Conservation (phyloP, 2,329 filamentous ascomycete genomes). For the Colletotrichum graminicola region DNA sequence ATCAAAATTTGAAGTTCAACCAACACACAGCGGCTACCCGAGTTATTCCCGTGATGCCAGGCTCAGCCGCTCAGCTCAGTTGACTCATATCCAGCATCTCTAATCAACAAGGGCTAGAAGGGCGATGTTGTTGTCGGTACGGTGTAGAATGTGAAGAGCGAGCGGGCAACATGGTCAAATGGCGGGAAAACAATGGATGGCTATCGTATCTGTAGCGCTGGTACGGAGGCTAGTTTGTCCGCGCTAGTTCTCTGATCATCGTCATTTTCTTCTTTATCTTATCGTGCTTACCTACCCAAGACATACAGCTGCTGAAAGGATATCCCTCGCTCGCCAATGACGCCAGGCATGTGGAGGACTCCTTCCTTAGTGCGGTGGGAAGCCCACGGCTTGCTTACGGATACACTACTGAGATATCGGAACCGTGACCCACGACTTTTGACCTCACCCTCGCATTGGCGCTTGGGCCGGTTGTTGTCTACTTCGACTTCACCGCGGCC, state of each 20-base stretch:
- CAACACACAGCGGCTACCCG: background rate
- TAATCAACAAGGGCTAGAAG: background rate
- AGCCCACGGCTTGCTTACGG: background rate
- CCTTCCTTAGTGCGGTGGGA: background rate
- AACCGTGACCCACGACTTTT: constrained; percentile 8
- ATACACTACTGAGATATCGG: background rate
- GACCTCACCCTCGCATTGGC: background rate
- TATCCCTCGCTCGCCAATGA: background rate
- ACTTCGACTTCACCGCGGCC: background rate
- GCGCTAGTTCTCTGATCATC: constrained; percentile 7
- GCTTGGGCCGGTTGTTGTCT: background rate
- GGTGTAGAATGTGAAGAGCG: background rate
- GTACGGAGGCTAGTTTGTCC: background rate
- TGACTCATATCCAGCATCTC: background rate
- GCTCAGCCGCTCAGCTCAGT: background rate
- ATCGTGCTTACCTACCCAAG: background rate
- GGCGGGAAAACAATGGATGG: background rate
- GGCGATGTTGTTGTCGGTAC: background rate
- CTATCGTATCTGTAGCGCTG: background rate
- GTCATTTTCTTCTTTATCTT: background rate
- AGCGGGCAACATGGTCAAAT: background rate
- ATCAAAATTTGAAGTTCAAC: background rate
- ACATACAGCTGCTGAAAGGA: constrained; percentile 8
- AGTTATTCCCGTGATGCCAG: background rate
- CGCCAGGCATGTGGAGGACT: constrained; percentile 9